phyloP scores from a whole-genome alignment of 495 filamentous ascomycete species.

The Glutinoglossum americanum region DNA sequence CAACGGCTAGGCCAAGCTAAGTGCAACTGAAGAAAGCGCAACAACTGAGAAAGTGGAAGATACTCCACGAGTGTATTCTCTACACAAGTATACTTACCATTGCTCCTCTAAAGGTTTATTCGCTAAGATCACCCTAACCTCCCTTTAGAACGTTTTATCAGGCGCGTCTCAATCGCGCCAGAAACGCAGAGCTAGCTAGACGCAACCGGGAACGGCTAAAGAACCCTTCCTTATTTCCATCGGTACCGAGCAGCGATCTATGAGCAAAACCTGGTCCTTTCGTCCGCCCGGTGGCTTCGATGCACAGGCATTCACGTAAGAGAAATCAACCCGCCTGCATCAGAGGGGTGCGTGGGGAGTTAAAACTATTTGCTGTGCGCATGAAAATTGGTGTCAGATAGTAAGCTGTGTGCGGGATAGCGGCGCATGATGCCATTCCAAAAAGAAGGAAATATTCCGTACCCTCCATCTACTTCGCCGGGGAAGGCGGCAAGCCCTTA shows the following conservation, averaged over 20 bases:
- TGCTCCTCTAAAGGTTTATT: background rate
- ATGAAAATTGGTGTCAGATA: background rate
- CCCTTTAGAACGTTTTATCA: conserved; percentile 61
- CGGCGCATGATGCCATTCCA: background rate
- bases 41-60: conserved; percentile 13
- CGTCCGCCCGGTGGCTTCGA: background rate
- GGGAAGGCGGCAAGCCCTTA: background rate
- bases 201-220: conserved; percentile 62
- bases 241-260: conserved; percentile 52
- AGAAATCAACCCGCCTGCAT: background rate
- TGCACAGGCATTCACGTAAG: background rate
- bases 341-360: background rate
- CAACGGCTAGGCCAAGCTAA: background rate
- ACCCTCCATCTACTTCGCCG: background rate
- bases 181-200: conserved; percentile 58
- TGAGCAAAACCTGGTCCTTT: conserved; percentile 13
- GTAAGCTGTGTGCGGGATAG: background rate
- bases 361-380: background rate
- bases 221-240: conserved; percentile 61
- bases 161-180: conserved; percentile 55
- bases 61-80: conserved; percentile 53
- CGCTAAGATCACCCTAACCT: background rate
- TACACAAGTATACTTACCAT: conserved; percentile 48
- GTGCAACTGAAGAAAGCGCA: conserved; percentile 15
- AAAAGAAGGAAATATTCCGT: background rate